Conservation (phyloP, 2,329 filamentous ascomycete genomes). For the Pestalotiopsis sp. region DNA sequence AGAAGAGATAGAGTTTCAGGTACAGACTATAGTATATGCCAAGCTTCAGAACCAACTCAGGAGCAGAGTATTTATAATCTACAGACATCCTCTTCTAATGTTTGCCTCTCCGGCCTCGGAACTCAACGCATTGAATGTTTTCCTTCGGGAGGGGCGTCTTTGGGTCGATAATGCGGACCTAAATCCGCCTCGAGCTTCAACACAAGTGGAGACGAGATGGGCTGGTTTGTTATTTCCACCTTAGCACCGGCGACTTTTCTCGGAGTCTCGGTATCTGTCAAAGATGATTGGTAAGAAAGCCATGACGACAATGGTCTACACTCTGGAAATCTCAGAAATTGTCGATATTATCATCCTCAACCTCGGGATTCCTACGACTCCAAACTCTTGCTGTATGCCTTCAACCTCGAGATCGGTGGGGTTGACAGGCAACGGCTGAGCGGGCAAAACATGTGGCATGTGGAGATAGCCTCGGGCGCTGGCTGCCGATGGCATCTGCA, state of each 20-base stretch:
- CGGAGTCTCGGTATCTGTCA: not conserved
- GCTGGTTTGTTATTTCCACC: not conserved
- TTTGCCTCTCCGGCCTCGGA: constrained; percentile 12
- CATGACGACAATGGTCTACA: not conserved
- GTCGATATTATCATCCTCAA: too few relatives aligned
- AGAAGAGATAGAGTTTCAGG: not conserved
- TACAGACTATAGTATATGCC: not conserved
- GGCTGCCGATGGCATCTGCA: not conserved
- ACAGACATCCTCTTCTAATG: not conserved
- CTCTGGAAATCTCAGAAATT: not conserved
- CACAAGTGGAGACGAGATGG: constrained; percentile 1
- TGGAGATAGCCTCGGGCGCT: not conserved
- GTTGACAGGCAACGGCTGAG: not conserved
- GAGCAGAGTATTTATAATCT: not conserved
- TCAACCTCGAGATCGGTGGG: not conserved
- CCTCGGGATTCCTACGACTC: not conserved
- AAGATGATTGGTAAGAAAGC: not conserved
- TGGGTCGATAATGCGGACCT: not conserved
- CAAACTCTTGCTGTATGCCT: not conserved
- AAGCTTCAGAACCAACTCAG: not conserved
- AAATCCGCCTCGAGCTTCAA: constrained; percentile 4
- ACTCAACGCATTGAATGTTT: not conserved
- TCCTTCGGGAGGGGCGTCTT: constrained; percentile 10
- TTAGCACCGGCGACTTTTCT: not conserved
- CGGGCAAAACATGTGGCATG: not conserved